These are phyloP conservation scores for Aspergillus biplanus DNA, from an alignment of 495 filamentous ascomycete species.

Conservation along the genomic window DNA sequence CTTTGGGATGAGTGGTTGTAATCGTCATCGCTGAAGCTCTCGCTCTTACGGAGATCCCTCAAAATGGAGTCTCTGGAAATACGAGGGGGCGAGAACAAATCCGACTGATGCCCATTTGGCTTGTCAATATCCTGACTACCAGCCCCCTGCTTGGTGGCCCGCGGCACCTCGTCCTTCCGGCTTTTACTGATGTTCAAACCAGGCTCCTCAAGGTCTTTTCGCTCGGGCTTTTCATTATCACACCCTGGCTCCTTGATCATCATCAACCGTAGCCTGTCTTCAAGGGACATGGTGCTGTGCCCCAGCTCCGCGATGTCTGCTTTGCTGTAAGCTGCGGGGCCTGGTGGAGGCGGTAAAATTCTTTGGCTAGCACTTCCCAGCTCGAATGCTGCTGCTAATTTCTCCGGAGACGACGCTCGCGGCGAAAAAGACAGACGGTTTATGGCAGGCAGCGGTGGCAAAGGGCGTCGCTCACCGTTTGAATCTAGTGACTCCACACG, in stretches of 20 bases:
- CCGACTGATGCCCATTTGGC: slow-evolving; percentile 27
- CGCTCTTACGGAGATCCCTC: slow-evolving; percentile 78
- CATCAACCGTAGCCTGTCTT: slow-evolving; percentile 82
- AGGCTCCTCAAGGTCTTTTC: not conserved
- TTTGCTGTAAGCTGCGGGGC: slow-evolving; percentile 64
- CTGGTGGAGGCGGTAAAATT: slow-evolving; percentile 67
- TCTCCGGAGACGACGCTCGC: slow-evolving; percentile 49
- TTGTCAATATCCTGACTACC: slow-evolving; percentile 37
- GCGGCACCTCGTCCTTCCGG: not conserved
- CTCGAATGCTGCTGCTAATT: slow-evolving; percentile 65
- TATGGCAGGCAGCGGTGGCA: slow-evolving; percentile 72
- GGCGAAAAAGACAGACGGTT: slow-evolving; percentile 36
- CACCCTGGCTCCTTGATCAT: slow-evolving; percentile 66
- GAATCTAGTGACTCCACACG: slow-evolving; percentile 71
- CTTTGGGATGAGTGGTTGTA: slow-evolving; percentile 65
- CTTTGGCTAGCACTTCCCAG: slow-evolving; percentile 61
- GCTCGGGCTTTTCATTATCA: slow-evolving; percentile 17
- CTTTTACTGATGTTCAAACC: not conserved
- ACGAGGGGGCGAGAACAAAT: slow-evolving; percentile 59
- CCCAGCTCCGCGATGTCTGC: slow-evolving; percentile 70
- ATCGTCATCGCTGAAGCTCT: slow-evolving; percentile 58
- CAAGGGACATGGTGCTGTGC: slow-evolving; percentile 72
- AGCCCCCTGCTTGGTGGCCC: slow-evolving; percentile 25
- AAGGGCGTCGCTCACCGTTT: slow-evolving; percentile 71
- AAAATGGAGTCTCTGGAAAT: slow-evolving; percentile 94